phyloP scores from a whole-genome alignment of 345 rosid genomes.

The Clarkia xantiana region DNA sequence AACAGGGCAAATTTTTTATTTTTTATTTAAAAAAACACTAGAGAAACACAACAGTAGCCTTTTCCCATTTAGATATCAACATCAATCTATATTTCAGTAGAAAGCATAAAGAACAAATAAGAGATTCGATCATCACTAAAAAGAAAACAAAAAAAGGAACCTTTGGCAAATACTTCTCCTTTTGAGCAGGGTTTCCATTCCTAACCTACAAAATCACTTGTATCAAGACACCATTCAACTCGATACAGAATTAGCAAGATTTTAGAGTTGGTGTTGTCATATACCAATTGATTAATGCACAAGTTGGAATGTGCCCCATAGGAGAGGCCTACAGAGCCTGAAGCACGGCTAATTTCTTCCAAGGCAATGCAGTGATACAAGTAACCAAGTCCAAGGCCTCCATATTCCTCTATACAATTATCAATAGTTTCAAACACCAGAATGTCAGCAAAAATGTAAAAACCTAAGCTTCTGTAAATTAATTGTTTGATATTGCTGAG shows the following conservation, averaged over 20 bases:
- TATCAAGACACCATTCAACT: neutral
- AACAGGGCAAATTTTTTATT: no score
- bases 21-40: neutral
- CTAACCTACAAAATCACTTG: conserved; percentile 41
- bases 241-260: neutral
- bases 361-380: conserved; percentile 81
- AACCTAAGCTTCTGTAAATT: neutral
- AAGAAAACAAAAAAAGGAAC: conserved; percentile 13
- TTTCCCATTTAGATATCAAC: neutral
- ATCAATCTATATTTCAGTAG: no score
- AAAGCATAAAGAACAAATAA: neutral
- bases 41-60: no score
- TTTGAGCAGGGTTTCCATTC: conserved; percentile 70
- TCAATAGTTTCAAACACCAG: neutral
- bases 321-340: conserved; percentile 80
- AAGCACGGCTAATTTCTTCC: conserved; percentile 90
- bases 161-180: conserved; percentile 79
- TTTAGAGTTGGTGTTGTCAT: conserved; percentile 1
- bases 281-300: conserved; percentile 92
- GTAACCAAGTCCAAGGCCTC: conserved; percentile 96
- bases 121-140: neutral
- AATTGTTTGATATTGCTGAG: no score
- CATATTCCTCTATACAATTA: conserved; percentile 59
- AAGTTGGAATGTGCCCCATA: conserved; percentile 93
- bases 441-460: neutral